Conservation (phyloP, 139 green algal species). For the Dunaliella sp. region DNA sequence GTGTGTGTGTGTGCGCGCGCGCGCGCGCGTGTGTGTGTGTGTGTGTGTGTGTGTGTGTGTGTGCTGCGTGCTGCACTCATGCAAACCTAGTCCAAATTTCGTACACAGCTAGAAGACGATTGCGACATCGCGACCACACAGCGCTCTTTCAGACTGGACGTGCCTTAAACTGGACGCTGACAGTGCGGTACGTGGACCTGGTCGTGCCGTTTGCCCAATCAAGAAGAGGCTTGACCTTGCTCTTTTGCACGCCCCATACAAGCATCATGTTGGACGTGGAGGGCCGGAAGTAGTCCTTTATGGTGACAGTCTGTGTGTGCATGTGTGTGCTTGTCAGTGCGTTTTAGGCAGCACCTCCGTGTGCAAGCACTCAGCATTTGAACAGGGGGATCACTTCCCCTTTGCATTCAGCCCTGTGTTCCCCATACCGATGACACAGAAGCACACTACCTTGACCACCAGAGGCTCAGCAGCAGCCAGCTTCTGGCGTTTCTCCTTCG, state of each 20-base stretch:
- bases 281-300: background rate
- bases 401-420: too few species aligned
- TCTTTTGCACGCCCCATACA: background rate
- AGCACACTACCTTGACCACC: background rate
- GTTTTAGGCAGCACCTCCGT: background rate
- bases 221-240: background rate
- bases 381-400: background rate
- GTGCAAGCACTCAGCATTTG: background rate
- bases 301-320: background rate
- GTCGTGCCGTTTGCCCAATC: background rate
- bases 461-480: background rate
- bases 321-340: background rate
- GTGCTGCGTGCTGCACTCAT: too few species aligned
- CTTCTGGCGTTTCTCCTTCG: background rate
- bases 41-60: too few species aligned
- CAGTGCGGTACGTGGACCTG: background rate
- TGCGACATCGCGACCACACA: background rate
- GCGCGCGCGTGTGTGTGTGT: too few species aligned
- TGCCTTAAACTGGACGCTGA: background rate
- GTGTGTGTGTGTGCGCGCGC: too few species aligned
- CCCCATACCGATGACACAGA: too few species aligned
- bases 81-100: too few species aligned
- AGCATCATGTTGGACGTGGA: background rate
- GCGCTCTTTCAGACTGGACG: too few species aligned
- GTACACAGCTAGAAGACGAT: too few species aligned